Evolutionary conservation across 2,329 filamentous ascomycete genomes (phyloP).

Genomic region (Exutisphaerella laricina): DNA sequence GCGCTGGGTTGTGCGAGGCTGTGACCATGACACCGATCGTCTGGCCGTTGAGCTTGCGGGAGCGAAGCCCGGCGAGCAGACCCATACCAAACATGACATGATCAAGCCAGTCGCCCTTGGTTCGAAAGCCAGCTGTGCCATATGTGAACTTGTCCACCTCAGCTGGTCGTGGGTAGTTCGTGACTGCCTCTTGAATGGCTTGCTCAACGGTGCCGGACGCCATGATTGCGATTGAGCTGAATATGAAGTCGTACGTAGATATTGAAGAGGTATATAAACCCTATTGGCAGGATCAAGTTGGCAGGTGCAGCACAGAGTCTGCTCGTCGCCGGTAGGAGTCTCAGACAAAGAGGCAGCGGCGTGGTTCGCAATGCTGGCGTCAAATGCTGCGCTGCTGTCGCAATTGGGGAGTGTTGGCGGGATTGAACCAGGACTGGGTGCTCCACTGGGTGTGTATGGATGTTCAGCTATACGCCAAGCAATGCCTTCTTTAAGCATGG

Average conservation of each 20-base stretch:
- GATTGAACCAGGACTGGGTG: too few species aligned
- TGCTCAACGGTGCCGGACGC: constrained; percentile 16
- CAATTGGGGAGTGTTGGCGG: not conserved
- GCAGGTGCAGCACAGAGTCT: constrained; percentile 3
- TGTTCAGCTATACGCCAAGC: too few species aligned
- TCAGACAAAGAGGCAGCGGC: not conserved
- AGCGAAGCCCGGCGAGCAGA: constrained; percentile 79
- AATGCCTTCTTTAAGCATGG: too few species aligned
- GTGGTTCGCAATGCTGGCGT: not conserved
- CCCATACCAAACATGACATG: constrained; percentile 91
- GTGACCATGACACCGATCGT: constrained; percentile 97
- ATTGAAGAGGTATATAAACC: too few species aligned
- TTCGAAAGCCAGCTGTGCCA: constrained; percentile 61
- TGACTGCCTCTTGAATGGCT: constrained; percentile 29
- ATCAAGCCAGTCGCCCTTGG: constrained; percentile 75
- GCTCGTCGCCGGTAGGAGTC: not conserved
- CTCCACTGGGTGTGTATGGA: too few species aligned
- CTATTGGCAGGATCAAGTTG: not conserved
- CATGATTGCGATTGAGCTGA: too few species aligned
- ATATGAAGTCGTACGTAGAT: too few species aligned
- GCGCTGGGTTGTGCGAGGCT: constrained; percentile 83
- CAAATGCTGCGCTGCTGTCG: constrained; percentile 1
- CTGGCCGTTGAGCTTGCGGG: constrained; percentile 81
- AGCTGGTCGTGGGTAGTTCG: constrained; percentile 31
- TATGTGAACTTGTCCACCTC: constrained; percentile 45